Conservation (phyloP, 176 grass and related monocot species). For the Tillandsia fasciculata region DNA sequence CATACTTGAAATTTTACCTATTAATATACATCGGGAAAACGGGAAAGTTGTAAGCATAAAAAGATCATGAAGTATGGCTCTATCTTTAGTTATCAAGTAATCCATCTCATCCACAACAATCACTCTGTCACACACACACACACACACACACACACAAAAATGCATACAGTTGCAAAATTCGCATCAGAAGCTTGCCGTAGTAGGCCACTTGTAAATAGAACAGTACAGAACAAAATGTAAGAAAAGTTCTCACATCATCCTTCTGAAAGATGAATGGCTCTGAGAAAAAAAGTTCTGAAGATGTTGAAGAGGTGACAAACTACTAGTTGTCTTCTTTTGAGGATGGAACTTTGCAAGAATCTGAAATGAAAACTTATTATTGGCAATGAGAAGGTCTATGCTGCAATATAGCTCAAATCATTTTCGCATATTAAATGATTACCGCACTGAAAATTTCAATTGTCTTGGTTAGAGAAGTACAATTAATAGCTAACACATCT, state of each 20-base stretch:
- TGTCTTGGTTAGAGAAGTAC: conserved; percentile 62
- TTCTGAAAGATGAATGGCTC: conserved; percentile 39
- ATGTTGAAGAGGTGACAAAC: conserved; percentile 55
- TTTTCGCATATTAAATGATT: background rate
- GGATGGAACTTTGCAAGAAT: conserved; percentile 54
- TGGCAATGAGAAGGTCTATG: conserved; percentile 5
- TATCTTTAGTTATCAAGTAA: no score
- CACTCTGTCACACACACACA: no score
- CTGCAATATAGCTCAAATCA: background rate
- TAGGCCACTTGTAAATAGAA: no score
- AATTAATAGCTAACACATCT: conserved; percentile 70
- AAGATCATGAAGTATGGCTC: no score
- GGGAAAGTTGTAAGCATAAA: no score
- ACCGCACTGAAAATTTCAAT: conserved; percentile 80
- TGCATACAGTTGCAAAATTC: no score
- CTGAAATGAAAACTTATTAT: conserved; percentile 37
- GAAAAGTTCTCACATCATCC: conserved; percentile 61
- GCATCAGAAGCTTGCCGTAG: no score
- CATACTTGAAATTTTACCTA: no score
- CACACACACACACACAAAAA: no score
- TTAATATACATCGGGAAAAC: no score
- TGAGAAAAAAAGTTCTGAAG: conserved; percentile 58
- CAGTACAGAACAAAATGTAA: background rate
- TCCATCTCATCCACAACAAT: no score
- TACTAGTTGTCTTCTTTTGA: conserved; percentile 29